These are phyloP conservation scores for Helianthus tuberosus DNA, from an alignment of 129 eudicot species.

Conservation along the genomic window DNA sequence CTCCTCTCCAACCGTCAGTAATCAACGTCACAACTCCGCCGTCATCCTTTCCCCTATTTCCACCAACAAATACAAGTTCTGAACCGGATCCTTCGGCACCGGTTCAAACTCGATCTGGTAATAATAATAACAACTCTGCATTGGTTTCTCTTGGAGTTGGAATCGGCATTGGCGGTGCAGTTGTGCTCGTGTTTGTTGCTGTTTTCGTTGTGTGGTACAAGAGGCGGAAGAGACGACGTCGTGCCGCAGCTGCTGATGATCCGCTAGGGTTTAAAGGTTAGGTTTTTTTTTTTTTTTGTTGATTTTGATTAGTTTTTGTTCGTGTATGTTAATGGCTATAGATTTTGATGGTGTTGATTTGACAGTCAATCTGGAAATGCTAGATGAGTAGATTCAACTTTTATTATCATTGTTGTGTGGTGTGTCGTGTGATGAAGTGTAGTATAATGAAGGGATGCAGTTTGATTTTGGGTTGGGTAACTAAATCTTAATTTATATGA, in stretches of 20 bases:
- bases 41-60: slow-evolving; percentile 30
- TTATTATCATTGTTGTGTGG: not conserved
- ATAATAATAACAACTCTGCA: slow-evolving; percentile 28
- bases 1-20: slow-evolving; percentile 28
- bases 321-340: not conserved
- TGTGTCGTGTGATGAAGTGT: not conserved
- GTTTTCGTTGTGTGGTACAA: slow-evolving; percentile 54
- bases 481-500: slow-evolving; percentile 10
- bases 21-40: slow-evolving; percentile 29
- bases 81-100: slow-evolving; percentile 33
- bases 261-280: slow-evolving; percentile 50
- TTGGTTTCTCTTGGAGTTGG: slow-evolving; percentile 71
- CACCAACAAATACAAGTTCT: slow-evolving; percentile 27
- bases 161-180: slow-evolving; percentile 73
- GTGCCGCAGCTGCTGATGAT: slow-evolving; percentile 23
- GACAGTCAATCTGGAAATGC: not conserved
- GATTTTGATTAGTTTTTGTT: not conserved
- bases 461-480: slow-evolving; percentile 6
- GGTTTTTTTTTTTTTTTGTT: not conserved
- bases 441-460: not conserved
- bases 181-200: slow-evolving; percentile 61
- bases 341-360: not conserved
- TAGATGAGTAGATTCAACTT: slow-evolving; percentile 10
- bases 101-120: slow-evolving; percentile 20
- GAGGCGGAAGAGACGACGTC: slow-evolving; percentile 50